phyloP scores from a whole-genome alignment of 345 rosid genomes.

The Rhizophora mangle region DNA sequence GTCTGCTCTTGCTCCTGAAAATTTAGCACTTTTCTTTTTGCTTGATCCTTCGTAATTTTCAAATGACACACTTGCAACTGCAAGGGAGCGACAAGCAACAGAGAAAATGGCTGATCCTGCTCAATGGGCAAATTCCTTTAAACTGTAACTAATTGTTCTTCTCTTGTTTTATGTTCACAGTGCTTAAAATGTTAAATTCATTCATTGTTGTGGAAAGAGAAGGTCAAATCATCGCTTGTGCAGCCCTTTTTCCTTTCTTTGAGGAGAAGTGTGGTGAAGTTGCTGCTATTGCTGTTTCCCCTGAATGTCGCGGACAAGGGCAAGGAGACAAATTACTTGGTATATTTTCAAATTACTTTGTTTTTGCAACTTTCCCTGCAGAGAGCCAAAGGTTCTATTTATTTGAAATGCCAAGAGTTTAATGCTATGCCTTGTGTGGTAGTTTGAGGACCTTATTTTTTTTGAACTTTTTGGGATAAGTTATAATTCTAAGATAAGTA shows the following conservation, averaged over 20 bases:
- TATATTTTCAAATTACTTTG: constrained; percentile 19
- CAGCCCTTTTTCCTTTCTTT: constrained; percentile 82
- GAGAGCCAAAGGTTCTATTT: neutral
- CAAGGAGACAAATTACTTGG: constrained; percentile 96
- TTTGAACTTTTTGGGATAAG: no score
- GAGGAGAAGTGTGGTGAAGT: constrained; percentile 87
- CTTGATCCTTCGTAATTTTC: neutral
- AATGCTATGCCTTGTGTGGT: no score
- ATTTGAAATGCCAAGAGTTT: neutral
- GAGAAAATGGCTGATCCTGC: neutral
- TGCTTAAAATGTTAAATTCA: constrained; percentile 58
- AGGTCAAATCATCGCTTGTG: constrained; percentile 90
- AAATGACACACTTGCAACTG: neutral
- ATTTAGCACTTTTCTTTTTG: neutral
- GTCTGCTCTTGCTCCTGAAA: constrained; percentile 27
- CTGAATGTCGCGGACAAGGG: constrained; percentile 95
- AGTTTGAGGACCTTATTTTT: no score
- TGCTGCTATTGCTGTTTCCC: constrained; percentile 87
- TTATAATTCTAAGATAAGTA: no score
- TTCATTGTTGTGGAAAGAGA: constrained; percentile 82
- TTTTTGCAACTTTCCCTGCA: neutral
- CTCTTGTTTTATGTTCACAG: constrained; percentile 33
- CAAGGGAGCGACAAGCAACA: neutral
- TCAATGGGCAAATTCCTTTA: constrained; percentile 1
- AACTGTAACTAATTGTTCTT: constrained; percentile 12